Base-by-base conservation (phyloP, 2,329 filamentous ascomycete genomes). In the Botryosphaeria dothidea region DNA sequence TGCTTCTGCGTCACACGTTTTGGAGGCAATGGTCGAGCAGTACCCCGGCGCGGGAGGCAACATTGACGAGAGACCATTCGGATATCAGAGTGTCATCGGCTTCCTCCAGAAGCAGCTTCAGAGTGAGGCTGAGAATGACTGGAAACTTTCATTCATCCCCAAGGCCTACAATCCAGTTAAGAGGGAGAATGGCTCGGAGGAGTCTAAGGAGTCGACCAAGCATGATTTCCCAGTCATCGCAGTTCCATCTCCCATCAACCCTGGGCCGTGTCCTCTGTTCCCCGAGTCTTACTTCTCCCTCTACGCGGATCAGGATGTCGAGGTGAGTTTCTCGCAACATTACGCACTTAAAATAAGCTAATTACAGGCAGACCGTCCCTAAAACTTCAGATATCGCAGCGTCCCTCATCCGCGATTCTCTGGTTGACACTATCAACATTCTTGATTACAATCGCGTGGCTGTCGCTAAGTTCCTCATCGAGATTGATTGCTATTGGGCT, bases 241-340 rank as follows among this genome's bases (percentile, higher is more conserved):
- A 1, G 86, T 98, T 60, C 94, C 95, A 0, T 85, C 89, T 54
- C 88, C 88, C 1, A 88, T 97, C 63, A 85, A 88, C 64, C 85
- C 90, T 31, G 94, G 93, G 1, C 83, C 89, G 8, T 88, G 88
- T 61, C 85, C 92, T 1, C 83, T 97, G 49, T 97, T 97, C 75
- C 95, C 95, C 0, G 95, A 99, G 78, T 85, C 97, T 25, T 97
- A 93, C 80, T 91, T 96, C 75, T 98, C 95, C 1, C 92, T 98
- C 56, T 99, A 96, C 74, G 85, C 88, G 5, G 86, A 92, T 68
- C 93, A 97, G 75, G 92, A 96, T 17, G 84, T 96, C 46, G 89
- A 94, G 23, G 46, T 49, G 15, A 49, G 46, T 17, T 27, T 29
- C 11, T 1, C 23, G 27, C 8, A 5, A 29, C 9, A 15, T 8